Evolutionary conservation across 768 basidiomycete genomes (phyloP).

Genomic region (Boletus pseudo-olivaceus): DNA sequence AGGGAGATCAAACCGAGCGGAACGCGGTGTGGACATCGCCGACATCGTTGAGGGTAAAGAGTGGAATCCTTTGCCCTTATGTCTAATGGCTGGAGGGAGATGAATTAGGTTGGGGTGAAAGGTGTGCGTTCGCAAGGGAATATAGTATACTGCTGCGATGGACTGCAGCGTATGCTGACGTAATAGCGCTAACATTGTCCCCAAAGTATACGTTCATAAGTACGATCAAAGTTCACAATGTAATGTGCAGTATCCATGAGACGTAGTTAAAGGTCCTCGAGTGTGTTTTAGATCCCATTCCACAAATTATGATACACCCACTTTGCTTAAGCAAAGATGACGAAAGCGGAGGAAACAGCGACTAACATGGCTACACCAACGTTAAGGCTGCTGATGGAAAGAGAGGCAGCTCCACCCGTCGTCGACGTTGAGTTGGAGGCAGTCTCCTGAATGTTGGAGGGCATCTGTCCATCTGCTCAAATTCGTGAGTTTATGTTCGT

Average conservation of each 20-base stretch:
- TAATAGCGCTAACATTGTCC: constrained; percentile 6
- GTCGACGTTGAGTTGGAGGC: constrained; percentile 22
- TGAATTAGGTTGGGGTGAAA: not conserved
- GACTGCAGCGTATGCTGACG: constrained; percentile 14
- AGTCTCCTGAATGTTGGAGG: constrained; percentile 23
- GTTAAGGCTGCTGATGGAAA: constrained; percentile 21
- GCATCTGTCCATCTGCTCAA: constrained; percentile 30
- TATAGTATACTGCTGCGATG: not conserved
- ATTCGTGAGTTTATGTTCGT: not conserved
- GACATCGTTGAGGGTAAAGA: constrained; percentile 23
- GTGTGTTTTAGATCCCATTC: not conserved
- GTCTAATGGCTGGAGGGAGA: not conserved
- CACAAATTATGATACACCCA: not conserved
- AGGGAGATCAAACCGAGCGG: constrained; percentile 39
- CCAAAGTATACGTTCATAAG: not conserved
- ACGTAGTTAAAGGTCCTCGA: not conserved
- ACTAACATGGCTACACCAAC: constrained; percentile 30
- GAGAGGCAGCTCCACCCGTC: constrained; percentile 17
- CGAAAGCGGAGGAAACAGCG: constrained; percentile 34
- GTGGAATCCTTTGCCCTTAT: not conserved
- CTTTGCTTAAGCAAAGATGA: constrained; percentile 30
- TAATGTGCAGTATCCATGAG: not conserved
- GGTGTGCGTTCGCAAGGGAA: not conserved
- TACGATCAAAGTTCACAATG: not conserved
- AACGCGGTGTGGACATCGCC: constrained; percentile 25